phyloP scores from a whole-genome alignment of 1,284 basidiomycete species.

The Melanopsichium pennsylvanicum region DNA sequence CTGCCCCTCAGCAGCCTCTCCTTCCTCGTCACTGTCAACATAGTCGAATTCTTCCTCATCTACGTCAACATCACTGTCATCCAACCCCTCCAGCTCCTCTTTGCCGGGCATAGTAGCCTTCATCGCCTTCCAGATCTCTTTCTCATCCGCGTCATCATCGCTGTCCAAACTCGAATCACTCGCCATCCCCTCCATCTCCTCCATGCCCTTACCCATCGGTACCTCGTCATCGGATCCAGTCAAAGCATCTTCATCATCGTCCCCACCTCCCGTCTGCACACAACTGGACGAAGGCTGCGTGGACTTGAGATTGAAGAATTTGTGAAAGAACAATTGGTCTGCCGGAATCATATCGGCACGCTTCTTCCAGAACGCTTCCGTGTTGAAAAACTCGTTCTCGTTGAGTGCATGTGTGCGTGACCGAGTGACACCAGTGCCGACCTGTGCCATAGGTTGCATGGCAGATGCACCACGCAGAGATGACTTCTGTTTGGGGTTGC shows the following conservation, averaged over 20 bases:
- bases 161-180: conserved; percentile 28
- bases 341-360: conserved; percentile 80
- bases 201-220: conserved; percentile 58
- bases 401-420: conserved; percentile 71
- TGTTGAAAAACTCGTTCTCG: conserved; percentile 74
- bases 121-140: conserved; percentile 68
- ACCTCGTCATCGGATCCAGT: conserved; percentile 72
- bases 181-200: conserved; percentile 40
- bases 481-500: conserved; percentile 86
- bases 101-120: conserved; percentile 68
- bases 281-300: conserved; percentile 34
- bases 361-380: conserved; percentile 79
- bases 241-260: conserved; percentile 56
- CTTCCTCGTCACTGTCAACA: conserved; percentile 38
- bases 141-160: conserved; percentile 57
- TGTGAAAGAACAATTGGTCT: conserved; percentile 71
- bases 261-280: conserved; percentile 31
- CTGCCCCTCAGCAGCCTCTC: conserved; percentile 14
- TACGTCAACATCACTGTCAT: conserved; percentile 40
- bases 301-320: conserved; percentile 62
- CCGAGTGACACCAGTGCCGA: conserved; percentile 73
- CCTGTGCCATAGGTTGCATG: conserved; percentile 83
- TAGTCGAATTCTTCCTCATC: conserved; percentile 50
- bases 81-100: conserved; percentile 70
- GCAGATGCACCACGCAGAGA: conserved; percentile 77